Evolutionary conservation across 768 basidiomycete genomes (phyloP), one percentile per base, ranked within the genome.

Genomic region (Saitozyma sp.): DNA sequence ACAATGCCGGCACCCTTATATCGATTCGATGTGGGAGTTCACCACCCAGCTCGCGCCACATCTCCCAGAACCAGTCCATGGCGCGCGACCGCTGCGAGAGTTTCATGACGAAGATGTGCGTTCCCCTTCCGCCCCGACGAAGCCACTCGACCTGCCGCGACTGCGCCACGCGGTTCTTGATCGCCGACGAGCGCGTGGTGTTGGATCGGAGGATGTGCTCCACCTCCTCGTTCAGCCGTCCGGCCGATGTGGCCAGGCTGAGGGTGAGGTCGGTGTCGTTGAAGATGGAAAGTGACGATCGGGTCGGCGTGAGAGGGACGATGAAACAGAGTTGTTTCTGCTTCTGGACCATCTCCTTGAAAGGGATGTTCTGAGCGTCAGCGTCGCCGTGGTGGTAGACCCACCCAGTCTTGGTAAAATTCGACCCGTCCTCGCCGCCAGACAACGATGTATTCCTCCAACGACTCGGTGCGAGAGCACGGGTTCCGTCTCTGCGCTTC

Each of bases 51-150:
- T 85, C 83, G 54, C 84, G 84, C 92, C 91, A 92, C 51, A 96
- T 81, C 56, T 86, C 84, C 93, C 92, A 96, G 50, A 86, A 83
- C 94, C 94, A 97, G 77, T 96, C 92, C 45, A 85, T 83, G 1
- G 90, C 88, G 56, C 91, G 82, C 6, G 88, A 87, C 38, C 90
- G 85, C 65, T 86, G 87, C 75, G 89, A 90, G 16, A 83, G 70
- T 71, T 95, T 94, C 79, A 94, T 90, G 38, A 95, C 83, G 76
- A 93, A 95, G 37, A 95, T 85, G 65, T 92, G 88, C 0, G 88
- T 90, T 6, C 92, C 91, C 63, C 58, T 85, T 55, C 83, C 84
- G 0, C 80, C 76, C 10, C 82, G 79, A 58, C 81, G 83, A 59
- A 88, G 83, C 60, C 84, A 82, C 50, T 82, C 79, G 1, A 66